phyloP scores from a whole-genome alignment of 2,329 filamentous ascomycete genomes.

The Tolypocladium amazonense region DNA sequence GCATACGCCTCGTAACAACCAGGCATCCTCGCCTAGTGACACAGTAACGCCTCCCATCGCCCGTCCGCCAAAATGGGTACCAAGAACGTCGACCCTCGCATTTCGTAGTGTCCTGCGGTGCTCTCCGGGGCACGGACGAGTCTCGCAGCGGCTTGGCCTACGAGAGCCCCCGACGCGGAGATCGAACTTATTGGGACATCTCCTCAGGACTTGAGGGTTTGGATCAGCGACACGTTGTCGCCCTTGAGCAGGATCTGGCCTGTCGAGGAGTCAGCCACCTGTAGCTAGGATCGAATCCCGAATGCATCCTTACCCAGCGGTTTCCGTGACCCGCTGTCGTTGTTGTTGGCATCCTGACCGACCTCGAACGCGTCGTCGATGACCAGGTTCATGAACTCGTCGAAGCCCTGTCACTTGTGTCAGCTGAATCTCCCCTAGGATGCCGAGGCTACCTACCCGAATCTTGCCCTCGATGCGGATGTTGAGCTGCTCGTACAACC shows the following conservation, averaged over 20 bases:
- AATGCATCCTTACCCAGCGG: constrained; percentile 52
- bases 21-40: background rate
- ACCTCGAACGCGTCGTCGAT: constrained; percentile 94
- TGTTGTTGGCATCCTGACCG: constrained; percentile 69
- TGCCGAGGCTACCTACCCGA: constrained; percentile 47
- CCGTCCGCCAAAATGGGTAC: background rate
- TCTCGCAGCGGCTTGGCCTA: background rate
- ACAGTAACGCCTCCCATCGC: constrained; percentile 1
- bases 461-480: constrained; percentile 97
- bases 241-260: constrained; percentile 81
- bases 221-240: constrained; percentile 79
- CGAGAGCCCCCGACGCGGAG: background rate
- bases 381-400: constrained; percentile 99
- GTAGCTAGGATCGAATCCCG: background rate
- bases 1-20: background rate
- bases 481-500: constrained; percentile 92
- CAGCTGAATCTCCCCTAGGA: background rate
- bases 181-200: background rate
- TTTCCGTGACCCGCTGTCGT: constrained; percentile 64
- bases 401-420: constrained; percentile 62
- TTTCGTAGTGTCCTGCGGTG: background rate
- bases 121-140: too few relatives aligned
- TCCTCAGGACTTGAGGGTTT: constrained; percentile 27
- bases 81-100: background rate
- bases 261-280: constrained; percentile 24